Evolutionary conservation across 176 grass and related monocot genomes (phyloP).

Genomic region (Triticum aestivum): IWGSC_CS_RefSeq_v2.1 NC_057794.1:22929049-22929548

Average conservation of each 20-base stretch:
- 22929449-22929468: constrained; percentile 96
- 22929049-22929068: constrained; percentile 93
- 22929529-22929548: background rate
- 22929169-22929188: constrained; percentile 88
- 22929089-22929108: constrained; percentile 95
- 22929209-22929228: constrained; percentile 94
- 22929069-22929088: constrained; percentile 81
- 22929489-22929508: constrained; percentile 25
- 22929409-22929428: constrained; percentile 69
- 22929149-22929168: constrained; percentile 79
- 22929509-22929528: background rate
- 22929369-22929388: constrained; percentile 93
- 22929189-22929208: constrained; percentile 97
- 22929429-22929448: constrained; percentile 77
- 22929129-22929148: constrained; percentile 85
- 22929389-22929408: constrained; percentile 55
- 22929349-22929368: constrained; percentile 33
- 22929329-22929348: constrained; percentile 4
- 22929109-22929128: constrained; percentile 81
- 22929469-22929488: constrained; percentile 84
- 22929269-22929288: constrained; percentile 90
- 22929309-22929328: background rate
- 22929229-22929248: constrained; percentile 67
- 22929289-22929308: background rate
- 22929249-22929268: constrained; percentile 85